Evolutionary conservation across 1,284 basidiomycete genomes (phyloP).

Genomic region (Fomitopsis pinicola): DNA sequence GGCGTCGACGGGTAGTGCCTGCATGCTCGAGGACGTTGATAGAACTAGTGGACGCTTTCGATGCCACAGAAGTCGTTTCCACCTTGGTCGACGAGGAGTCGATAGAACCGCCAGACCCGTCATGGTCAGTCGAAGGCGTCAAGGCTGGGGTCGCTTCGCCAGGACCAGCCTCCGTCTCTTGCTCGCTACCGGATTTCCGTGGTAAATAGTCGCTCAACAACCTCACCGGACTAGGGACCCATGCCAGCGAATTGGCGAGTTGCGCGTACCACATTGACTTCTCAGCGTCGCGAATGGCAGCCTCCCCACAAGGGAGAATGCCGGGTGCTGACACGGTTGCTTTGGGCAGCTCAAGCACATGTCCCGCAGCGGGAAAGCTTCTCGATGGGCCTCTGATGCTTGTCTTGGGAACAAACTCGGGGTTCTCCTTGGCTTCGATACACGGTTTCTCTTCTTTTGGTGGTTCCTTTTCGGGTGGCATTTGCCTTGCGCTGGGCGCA

Average conservation of each 20-base stretch:
- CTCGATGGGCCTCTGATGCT: too few species aligned
- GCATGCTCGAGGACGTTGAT: background rate
- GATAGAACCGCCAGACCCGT: background rate
- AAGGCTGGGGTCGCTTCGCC: background rate
- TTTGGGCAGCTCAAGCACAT: too few species aligned
- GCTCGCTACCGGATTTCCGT: background rate
- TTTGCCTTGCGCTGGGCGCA: background rate
- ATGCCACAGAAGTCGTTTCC: too few species aligned
- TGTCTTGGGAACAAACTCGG: too few species aligned
- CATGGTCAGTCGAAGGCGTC: background rate
- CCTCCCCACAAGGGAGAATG: background rate
- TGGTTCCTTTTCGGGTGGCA: background rate
- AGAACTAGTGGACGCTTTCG: background rate
- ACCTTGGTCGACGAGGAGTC: background rate
- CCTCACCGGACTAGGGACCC: background rate
- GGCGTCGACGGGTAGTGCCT: background rate
- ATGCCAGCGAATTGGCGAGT: background rate
- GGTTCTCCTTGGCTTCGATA: background rate
- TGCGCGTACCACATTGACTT: background rate
- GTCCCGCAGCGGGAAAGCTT: too few species aligned
- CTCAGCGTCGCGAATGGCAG: background rate
- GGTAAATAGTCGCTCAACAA: background rate
- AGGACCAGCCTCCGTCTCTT: background rate
- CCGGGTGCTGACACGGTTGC: background rate
- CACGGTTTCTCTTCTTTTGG: background rate